These are phyloP conservation scores for Parachaetomium inaequale DNA, from an alignment of 495 filamentous ascomycete genomes.

Conservation along the genomic window DNA sequence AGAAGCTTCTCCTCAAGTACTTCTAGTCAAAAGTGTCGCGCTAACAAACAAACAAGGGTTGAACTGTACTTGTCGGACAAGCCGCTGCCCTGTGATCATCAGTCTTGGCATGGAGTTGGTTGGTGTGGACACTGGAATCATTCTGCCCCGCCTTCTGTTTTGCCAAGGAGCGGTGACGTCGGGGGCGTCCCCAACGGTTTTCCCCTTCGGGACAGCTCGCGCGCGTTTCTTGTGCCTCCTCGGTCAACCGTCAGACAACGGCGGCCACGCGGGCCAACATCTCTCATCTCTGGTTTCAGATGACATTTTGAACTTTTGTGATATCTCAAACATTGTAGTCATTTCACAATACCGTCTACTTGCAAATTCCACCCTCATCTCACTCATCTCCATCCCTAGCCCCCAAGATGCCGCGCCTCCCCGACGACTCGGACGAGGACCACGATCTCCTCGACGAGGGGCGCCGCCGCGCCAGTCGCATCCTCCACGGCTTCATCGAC, in stretches of 20 bases:
- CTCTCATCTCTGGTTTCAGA: not conserved
- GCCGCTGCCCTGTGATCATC: not conserved
- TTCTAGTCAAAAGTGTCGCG: no score
- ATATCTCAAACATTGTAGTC: not conserved
- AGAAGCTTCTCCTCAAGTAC: no score
- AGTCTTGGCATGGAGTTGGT: not conserved
- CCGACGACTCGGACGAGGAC: conserved; percentile 30
- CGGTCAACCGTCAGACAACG: not conserved
- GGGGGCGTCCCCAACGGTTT: not conserved
- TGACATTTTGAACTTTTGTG: not conserved
- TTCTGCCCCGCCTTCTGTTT: not conserved
- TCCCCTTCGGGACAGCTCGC: not conserved
- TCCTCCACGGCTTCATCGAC: conserved; percentile 62
- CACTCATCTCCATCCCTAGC: not conserved
- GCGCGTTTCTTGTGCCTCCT: not conserved
- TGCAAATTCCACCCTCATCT: not conserved
- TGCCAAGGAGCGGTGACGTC: conserved; percentile 10
- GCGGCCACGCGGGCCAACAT: not conserved
- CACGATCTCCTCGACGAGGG: conserved; percentile 37
- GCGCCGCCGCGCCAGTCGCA: conserved; percentile 36
- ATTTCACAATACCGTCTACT: not conserved
- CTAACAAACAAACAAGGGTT: no score
- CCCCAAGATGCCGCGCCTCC: conserved; percentile 20
- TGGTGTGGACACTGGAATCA: not conserved
- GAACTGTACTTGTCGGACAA: no score